Conservation (phyloP, 2,329 filamentous ascomycete genomes). For the Cercospora berteroae region DNA sequence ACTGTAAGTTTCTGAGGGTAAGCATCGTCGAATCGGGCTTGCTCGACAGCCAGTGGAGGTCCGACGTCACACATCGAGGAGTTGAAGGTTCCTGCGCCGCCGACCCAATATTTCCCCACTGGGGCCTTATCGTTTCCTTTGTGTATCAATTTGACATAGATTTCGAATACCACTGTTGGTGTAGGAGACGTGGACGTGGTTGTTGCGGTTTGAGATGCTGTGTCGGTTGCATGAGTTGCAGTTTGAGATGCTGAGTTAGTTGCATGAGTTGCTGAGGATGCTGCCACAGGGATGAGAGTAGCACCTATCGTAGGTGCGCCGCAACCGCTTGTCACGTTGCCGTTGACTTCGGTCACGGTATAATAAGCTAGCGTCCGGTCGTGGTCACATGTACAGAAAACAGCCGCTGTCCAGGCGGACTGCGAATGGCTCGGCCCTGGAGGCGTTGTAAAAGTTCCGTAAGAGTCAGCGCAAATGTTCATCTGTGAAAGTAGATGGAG, state of each 20-base stretch:
- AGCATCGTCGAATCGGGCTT: not conserved
- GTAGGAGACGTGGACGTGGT: not conserved
- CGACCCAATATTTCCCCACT: not conserved
- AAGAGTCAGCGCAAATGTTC: not conserved
- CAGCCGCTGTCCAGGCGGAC: not conserved
- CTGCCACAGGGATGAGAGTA: not conserved
- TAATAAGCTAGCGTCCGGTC: not conserved
- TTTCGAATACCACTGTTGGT: not conserved
- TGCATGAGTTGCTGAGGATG: not conserved
- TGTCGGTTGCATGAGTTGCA: too few species aligned
- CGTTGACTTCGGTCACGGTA: not conserved
- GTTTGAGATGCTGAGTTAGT: too few species aligned
- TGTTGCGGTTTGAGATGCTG: not conserved
- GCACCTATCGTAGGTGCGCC: not conserved
- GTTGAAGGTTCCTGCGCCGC: not conserved
- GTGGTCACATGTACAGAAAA: not conserved
- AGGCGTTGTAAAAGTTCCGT: not conserved
- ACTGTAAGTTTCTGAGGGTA: not conserved
- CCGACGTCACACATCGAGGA: not conserved
- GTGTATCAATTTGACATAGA: not conserved
- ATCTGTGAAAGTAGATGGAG: not conserved
- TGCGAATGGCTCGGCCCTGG: not conserved
- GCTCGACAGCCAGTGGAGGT: not conserved
- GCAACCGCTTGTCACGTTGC: not conserved
- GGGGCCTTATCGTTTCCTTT: not conserved